Evolutionary conservation across 1,284 basidiomycete species (phyloP), one percentile per base, ranked within the genome.

Genomic region (Meira nashicola): DNA sequence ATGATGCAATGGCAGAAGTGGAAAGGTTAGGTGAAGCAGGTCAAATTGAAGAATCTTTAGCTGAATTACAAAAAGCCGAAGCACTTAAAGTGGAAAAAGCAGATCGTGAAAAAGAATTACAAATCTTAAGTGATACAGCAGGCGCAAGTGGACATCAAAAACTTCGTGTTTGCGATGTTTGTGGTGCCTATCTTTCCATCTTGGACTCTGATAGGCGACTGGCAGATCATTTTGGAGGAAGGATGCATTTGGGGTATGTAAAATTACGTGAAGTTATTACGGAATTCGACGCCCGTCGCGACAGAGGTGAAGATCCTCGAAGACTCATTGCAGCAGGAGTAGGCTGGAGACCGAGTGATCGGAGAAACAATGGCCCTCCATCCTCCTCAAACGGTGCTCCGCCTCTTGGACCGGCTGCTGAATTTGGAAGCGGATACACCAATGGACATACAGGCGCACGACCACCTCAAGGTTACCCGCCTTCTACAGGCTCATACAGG

Each of bases 121-220:
- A 96, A 81, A 88, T 93, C 79, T 82, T 98, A 61, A 96, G 94
- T 58, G 95, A 98, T 80, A 98, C 92, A 43, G 94, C 93, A 53
- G 95, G 95, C 63, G 95, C 95, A 1, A 95, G 91, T 61, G 95
- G 95, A 25, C 94, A 98, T 82, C 95, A 99, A 81, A 98, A 98
- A 81, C 83, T 99, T 73, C 87, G 95, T 66, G 95, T 99, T 25
- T 98, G 95, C 82, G 95, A 99, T 82, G 93, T 97, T 41, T 99
- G 95, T 79, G 95, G 95, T 75, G 95, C 95, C 19, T 98, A 98
- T 82, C 84, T 99, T 49, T 95, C 91, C 38, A 91, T 98, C 33
- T 84, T 98, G 61, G 95, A 99, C 81, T 97, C 93, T 64, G 95
- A 99, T 82, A 87, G 95, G 79, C 91, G 95, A 79, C 83, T 99